Evolutionary conservation across 139 green algal genomes (phyloP), one percentile per base, ranked within the genome.

Genomic region (Gonium pectorale): DNA sequence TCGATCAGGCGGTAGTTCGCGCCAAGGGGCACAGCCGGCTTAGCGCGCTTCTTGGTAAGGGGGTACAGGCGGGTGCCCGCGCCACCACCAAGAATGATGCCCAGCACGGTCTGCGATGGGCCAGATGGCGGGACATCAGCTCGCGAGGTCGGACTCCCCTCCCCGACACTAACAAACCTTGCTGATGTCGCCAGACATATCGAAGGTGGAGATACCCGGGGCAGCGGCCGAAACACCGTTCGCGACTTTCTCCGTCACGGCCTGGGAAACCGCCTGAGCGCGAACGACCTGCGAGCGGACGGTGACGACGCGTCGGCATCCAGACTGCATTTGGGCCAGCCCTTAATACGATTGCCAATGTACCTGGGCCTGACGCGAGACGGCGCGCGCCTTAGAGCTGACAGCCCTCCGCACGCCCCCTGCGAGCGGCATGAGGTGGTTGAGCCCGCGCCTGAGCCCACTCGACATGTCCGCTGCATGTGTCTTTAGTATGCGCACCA

Each of bases 1-100:
- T 99, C 98, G 79, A 99, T 99, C 29, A 99, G 95, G 74, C 98
- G 91, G 93, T 99, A 99, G 95, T 99, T 99, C 64, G 96, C 96
- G 73, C 98, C 98, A 79, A 99, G 93, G 0, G 98, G 98, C 86
- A 99, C 98, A 1, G 98, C 98, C 29, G 98, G 98, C 95, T 99
- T 99, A 31, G 97, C 97, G 24, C 97, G 93, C 90, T 97, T 98
- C 94, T 99, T 99, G 64, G 97, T 99, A 66, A 99, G 90, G 0
- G 97, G 97, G 90, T 99, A 99, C 74, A 99, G 90, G 35, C 97
- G 94, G 5, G 93, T 97, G 51, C 97, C 97, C 3, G 97, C 97
- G 37, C 97, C 97, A 67, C 97, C 97, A 69, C 97, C 97, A 54
- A 99, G 93, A 77, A 99, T 99, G 70, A 99, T 95, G 43, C 95